Percentiles rank a stretch among this genome's conserved stretches.
Evolutionary conservation across 805 yeast genomes (phyloP).

Genomic region (Starmerella khaoyaiensis): DNA sequence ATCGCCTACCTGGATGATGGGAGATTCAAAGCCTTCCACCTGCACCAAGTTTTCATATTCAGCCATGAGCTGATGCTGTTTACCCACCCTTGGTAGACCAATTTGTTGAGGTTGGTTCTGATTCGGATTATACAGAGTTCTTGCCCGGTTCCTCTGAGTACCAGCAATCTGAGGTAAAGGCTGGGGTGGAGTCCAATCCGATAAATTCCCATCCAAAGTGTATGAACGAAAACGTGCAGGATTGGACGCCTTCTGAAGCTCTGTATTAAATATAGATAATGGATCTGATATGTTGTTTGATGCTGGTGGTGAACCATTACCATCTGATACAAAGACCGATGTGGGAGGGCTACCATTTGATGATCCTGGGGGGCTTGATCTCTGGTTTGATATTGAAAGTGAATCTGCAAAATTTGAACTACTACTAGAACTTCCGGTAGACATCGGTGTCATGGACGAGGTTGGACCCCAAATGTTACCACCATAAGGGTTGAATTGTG

Average conservation of each 20-base stretch:
- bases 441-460: no score
- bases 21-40: no score
- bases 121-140: no score
- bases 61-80: constrained; percentile 12
- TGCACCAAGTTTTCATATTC: constrained; percentile 6
- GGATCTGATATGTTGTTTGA: constrained; percentile 20
- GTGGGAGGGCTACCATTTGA: not conserved
- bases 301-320: not conserved
- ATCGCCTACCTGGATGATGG: constrained; percentile 19
- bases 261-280: constrained; percentile 24
- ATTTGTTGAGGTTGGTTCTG: constrained; percentile 17
- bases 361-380: not conserved
- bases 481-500: constrained; percentile 15
- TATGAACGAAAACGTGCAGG: constrained; percentile 25
- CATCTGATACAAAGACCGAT: not conserved
- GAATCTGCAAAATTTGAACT: no score
- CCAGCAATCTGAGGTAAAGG: no score
- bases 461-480: constrained; percentile 19
- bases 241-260: constrained; percentile 26
- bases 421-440: no score
- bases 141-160: no score
- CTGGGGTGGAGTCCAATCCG: no score
- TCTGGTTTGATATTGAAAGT: not conserved
- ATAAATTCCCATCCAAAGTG: constrained; percentile 20
- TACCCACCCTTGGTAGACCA: constrained; percentile 14